A percentile compares a stretch with the other conserved stretches of the same genome.
Evolutionary conservation across 2,329 filamentous ascomycete genomes (phyloP).

Genomic region (Chaetomium sp.): DNA sequence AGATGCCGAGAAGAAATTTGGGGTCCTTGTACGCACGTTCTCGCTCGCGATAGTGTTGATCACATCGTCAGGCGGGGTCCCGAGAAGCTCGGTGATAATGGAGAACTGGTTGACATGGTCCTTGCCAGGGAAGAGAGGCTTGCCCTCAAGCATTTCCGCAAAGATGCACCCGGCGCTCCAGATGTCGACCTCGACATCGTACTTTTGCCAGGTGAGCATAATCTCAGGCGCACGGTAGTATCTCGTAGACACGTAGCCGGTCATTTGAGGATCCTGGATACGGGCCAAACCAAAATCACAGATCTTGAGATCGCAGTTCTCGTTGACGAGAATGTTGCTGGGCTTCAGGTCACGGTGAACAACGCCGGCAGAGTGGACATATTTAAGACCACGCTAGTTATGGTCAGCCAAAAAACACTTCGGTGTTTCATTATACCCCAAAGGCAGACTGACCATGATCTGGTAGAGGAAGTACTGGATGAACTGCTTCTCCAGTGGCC

Average conservation of each 20-base stretch:
- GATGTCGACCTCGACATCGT: constrained; percentile 97
- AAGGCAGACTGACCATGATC: constrained; percentile 68
- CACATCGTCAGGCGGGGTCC: constrained; percentile 95
- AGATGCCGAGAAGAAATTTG: background rate
- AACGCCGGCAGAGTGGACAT: constrained; percentile 96
- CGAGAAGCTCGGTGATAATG: constrained; percentile 95
- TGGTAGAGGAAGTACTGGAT: constrained; percentile 99
- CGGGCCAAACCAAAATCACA: constrained; percentile 97
- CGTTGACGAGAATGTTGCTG: constrained; percentile 98
- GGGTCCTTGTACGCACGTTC: constrained; percentile 57
- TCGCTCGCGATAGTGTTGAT: constrained; percentile 98
- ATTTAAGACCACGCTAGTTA: constrained; percentile 84
- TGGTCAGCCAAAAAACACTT: constrained; percentile 6
- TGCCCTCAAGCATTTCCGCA: constrained; percentile 97
- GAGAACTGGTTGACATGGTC: constrained; percentile 99
- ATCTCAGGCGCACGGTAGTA: constrained; percentile 99
- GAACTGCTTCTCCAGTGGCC: constrained; percentile 97
- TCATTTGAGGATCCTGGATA: constrained; percentile 99
- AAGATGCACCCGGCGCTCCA: constrained; percentile 99
- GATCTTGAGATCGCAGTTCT: constrained; percentile 99
- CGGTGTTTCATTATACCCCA: background rate
- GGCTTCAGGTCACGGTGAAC: constrained; percentile 97
- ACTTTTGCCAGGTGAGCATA: constrained; percentile 99
- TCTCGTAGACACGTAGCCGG: constrained; percentile 94
- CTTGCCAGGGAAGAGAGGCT: constrained; percentile 96